phyloP scores from a whole-genome alignment of 2,329 filamentous ascomycete genomes.

The Fusarium compactum region DNA sequence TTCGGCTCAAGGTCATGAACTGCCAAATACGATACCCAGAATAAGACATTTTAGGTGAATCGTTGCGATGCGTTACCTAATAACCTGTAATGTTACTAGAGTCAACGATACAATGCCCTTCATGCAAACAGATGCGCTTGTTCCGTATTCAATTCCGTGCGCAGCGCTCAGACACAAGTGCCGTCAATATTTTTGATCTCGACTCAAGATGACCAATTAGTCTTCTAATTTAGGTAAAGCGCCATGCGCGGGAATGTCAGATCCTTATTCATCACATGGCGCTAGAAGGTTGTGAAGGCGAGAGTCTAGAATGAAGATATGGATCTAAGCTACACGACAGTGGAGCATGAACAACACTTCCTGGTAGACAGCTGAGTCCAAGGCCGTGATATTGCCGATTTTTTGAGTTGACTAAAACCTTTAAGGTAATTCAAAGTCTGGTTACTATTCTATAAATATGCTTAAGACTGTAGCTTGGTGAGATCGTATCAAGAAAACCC shows the following conservation, averaged over 20 bases:
- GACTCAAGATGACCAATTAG: not conserved
- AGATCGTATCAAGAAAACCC: not conserved
- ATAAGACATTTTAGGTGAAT: not conserved
- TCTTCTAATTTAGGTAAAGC: not conserved
- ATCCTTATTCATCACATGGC: not conserved
- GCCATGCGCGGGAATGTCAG: not conserved
- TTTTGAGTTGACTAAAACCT: not conserved
- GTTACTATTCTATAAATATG: not conserved
- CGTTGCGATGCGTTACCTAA: not conserved
- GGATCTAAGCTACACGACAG: not conserved
- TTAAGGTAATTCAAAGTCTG: not conserved
- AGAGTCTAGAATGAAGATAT: not conserved
- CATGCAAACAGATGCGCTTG: not conserved
- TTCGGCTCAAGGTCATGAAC: not conserved
- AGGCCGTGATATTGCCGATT: not conserved
- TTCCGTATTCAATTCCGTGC: not conserved
- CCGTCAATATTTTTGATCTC: not conserved
- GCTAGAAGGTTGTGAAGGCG: not conserved
- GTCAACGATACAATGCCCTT: not conserved
- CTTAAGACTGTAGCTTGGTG: rapidly evolving
- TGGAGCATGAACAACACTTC: not conserved
- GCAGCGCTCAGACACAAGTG: not conserved
- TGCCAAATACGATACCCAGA: too few species aligned
- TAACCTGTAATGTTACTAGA: not conserved
- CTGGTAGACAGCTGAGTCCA: not conserved